Percentiles rank a stretch among this genome's conserved stretches.
These are phyloP conservation scores for Balakata baccata DNA, from an alignment of 345 rosid genomes.

Conservation along the genomic window DNA sequence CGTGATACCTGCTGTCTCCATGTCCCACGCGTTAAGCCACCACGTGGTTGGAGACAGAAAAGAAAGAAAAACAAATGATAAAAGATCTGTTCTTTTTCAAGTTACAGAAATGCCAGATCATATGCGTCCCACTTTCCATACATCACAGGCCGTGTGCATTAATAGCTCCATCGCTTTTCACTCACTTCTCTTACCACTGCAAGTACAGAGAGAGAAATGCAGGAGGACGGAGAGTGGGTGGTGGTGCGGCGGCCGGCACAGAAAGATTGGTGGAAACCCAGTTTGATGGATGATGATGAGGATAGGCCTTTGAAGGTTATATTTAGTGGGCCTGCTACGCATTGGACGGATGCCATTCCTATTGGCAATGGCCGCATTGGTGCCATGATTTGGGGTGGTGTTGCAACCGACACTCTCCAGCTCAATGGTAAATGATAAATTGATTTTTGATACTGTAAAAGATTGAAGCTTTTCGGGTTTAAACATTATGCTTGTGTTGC, in stretches of 20 bases:
- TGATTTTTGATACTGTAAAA: background rate
- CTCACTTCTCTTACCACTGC: background rate
- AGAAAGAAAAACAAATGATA: background rate
- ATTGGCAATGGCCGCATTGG: conserved; percentile 90
- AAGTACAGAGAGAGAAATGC: background rate
- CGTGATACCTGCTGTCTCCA: background rate
- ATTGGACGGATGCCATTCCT: conserved; percentile 87
- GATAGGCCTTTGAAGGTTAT: conserved; percentile 55
- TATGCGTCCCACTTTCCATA: conserved; percentile 1
- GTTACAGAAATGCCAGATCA: background rate
- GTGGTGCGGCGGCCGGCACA: conserved; percentile 44
- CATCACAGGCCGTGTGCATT: background rate
- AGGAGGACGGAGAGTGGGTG: conserved; percentile 46
- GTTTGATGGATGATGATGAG: conserved; percentile 24
- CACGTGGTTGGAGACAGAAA: background rate
- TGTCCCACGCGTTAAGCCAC: background rate
- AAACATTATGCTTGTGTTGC: background rate
- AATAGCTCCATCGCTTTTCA: background rate
- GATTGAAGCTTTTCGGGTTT: background rate
- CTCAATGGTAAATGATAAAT: conserved; percentile 52
- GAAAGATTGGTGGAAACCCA: conserved; percentile 46
- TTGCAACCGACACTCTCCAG: conserved; percentile 61
- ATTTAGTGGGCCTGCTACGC: conserved; percentile 61
- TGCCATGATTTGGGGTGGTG: conserved; percentile 93
- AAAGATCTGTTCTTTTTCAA: background rate